Evolutionary conservation across 169 alveolate species (phyloP).

Genomic region (Miamiensis avidus): DNA sequence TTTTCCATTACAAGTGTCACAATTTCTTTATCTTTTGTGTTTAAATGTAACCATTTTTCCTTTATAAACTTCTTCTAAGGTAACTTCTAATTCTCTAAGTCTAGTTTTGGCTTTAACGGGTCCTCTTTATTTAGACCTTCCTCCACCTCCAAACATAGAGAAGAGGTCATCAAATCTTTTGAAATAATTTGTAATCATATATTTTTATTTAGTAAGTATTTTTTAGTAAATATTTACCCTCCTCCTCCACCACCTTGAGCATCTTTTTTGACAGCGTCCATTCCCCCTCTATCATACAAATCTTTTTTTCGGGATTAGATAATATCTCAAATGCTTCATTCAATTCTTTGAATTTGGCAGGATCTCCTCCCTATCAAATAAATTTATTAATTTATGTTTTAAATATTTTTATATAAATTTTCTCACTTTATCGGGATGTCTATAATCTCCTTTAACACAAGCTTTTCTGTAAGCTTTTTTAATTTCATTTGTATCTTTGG

Average conservation of each 20-base stretch:
- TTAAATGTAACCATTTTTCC: constrained; percentile 95
- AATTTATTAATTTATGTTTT: constrained; percentile 41
- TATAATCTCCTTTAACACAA: constrained; percentile 96
- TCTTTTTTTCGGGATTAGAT: constrained; percentile 60
- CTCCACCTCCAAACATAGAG: constrained; percentile 44
- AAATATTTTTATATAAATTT: background rate
- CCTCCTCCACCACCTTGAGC: constrained; percentile 89
- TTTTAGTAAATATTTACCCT: background rate
- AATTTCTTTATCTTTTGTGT: constrained; percentile 91
- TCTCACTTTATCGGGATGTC: constrained; percentile 90
- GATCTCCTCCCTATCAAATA: background rate
- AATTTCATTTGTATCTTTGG: constrained; percentile 82
- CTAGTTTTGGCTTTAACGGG: constrained; percentile 35
- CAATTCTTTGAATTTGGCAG: constrained; percentile 40
- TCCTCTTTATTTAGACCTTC: constrained; percentile 44
- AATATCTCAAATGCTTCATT: constrained; percentile 71
- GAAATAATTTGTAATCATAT: background rate
- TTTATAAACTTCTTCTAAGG: constrained; percentile 96
- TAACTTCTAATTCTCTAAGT: constrained; percentile 81
- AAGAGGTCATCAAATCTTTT: background rate
- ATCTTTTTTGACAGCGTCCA: constrained; percentile 91
- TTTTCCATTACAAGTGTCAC: constrained; percentile 95
- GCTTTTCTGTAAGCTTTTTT: constrained; percentile 95
- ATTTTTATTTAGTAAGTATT: background rate
- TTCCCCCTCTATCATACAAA: constrained; percentile 73